phyloP scores from a whole-genome alignment of 305 asterid species.

The Withania somnifera region DNA sequence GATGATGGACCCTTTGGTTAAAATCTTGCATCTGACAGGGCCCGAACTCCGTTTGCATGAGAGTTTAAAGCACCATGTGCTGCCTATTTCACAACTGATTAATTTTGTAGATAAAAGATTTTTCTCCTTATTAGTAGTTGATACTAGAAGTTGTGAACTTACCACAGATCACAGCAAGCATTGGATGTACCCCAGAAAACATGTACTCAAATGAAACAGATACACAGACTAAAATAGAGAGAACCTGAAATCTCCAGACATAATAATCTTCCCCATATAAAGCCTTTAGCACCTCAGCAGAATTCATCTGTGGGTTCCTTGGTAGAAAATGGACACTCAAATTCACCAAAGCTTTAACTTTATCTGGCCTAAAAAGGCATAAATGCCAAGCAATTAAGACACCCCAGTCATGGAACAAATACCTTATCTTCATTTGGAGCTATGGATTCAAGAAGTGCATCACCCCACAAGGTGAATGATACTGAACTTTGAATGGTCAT shows the following conservation, averaged over 20 bases:
- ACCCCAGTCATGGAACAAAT: constrained; percentile 72
- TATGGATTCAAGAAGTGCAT: constrained; percentile 8
- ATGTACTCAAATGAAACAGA: not conserved
- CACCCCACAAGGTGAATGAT: constrained; percentile 15
- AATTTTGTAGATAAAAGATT: no score
- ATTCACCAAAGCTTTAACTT: constrained; percentile 43
- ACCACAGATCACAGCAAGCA: not conserved
- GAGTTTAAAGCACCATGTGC: not conserved
- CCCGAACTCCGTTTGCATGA: no score
- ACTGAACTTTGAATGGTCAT: constrained; percentile 11
- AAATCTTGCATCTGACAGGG: no score
- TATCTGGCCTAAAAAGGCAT: constrained; percentile 48
- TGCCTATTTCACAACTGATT: not conserved
- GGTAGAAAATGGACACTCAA: constrained; percentile 38
- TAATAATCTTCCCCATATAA: constrained; percentile 50
- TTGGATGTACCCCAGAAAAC: not conserved
- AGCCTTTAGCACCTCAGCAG: constrained; percentile 25
- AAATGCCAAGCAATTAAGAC: constrained; percentile 47
- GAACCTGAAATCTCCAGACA: constrained; percentile 36
- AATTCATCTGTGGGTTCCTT: constrained; percentile 25
- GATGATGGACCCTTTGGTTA: no score
- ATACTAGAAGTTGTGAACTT: not conserved
- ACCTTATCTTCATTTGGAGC: constrained; percentile 32
- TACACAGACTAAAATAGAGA: not conserved
- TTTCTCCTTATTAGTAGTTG: not conserved